Percentiles rank a stretch among this genome's conserved stretches.
Evolutionary conservation across 805 yeast species (phyloP).

Genomic region (Metschnikowia baotianmanensis): DNA sequence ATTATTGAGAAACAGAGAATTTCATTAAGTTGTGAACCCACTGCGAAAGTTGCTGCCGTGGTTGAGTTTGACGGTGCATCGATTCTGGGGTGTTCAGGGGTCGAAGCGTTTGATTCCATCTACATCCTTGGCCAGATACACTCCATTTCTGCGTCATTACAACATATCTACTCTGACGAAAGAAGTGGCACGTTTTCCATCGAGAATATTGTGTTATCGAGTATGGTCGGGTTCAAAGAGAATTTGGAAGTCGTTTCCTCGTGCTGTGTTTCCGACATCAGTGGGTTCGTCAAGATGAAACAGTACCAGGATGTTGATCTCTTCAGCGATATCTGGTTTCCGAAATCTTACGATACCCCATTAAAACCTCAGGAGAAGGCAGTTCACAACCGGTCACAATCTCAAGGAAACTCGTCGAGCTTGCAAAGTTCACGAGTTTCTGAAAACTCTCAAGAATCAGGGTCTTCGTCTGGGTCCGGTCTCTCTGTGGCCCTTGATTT

Average conservation of each 20-base stretch:
- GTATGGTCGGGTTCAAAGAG: slow-evolving; percentile 46
- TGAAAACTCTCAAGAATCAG: background rate
- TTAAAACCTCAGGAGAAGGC: background rate
- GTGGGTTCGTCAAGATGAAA: slow-evolving; percentile 67
- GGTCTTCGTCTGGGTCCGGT: slow-evolving; percentile 27
- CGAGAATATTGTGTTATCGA: slow-evolving; percentile 46
- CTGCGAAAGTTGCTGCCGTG: slow-evolving; percentile 86
- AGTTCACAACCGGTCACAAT: no score
- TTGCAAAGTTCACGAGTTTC: no score
- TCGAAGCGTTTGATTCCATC: slow-evolving; percentile 10
- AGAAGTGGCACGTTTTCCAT: slow-evolving; percentile 67
- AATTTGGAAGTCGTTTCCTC: slow-evolving; percentile 45
- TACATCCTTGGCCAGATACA: slow-evolving; percentile 39
- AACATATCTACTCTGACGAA: slow-evolving; percentile 89
- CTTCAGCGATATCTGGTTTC: slow-evolving; percentile 81
- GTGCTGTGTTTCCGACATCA: slow-evolving; percentile 52
- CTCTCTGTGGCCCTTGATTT: slow-evolving; percentile 75
- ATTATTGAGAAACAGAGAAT: slow-evolving; percentile 71
- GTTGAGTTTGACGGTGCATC: slow-evolving; percentile 71
- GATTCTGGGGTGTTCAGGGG: slow-evolving; percentile 52
- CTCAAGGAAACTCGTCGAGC: no score
- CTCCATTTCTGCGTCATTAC: slow-evolving; percentile 68
- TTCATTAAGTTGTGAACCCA: slow-evolving; percentile 86
- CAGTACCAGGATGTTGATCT: slow-evolving; percentile 85
- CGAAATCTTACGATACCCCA: slow-evolving; percentile 29